phyloP scores from a whole-genome alignment of 2,329 filamentous ascomycete species.

The Xylaria sp. region DNA sequence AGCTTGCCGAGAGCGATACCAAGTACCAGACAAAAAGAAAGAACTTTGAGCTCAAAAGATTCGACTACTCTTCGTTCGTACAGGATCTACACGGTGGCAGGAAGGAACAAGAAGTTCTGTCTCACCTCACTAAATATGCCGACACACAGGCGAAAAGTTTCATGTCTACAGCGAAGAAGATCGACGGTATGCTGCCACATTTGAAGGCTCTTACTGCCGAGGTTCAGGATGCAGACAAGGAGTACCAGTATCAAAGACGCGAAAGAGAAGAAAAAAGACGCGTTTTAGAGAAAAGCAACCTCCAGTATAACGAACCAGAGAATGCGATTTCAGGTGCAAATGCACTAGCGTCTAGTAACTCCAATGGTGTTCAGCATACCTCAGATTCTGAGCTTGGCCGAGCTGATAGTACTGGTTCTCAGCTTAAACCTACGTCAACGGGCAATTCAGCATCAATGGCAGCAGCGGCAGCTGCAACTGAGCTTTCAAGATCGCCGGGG shows the following conservation, averaged over 20 bases:
- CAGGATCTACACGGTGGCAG: conserved; percentile 98
- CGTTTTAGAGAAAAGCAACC: conserved; percentile 87
- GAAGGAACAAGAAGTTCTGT: conserved; percentile 96
- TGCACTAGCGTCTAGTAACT: conserved; percentile 49
- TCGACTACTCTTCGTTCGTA: conserved; percentile 99
- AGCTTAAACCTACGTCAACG: conserved; percentile 65
- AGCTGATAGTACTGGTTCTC: conserved; percentile 79
- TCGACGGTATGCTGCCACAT: conserved; percentile 87
- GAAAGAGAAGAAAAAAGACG: conserved; percentile 95
- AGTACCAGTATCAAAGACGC: conserved; percentile 94
- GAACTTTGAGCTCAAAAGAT: conserved; percentile 96
- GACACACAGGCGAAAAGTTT: conserved; percentile 89
- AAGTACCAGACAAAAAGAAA: conserved; percentile 95
- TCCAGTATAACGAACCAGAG: conserved; percentile 77
- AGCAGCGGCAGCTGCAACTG: conserved; percentile 51
- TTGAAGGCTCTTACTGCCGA: conserved; percentile 88
- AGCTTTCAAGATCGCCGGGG: conserved; percentile 68
- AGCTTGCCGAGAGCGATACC: conserved; percentile 90
- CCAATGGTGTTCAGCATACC: conserved; percentile 62
- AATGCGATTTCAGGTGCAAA: conserved; percentile 58
- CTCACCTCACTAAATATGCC: conserved; percentile 92
- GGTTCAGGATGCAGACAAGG: conserved; percentile 93
- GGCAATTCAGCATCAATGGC: conserved; percentile 55
- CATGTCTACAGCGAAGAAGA: conserved; percentile 83
- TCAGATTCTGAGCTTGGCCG: conserved; percentile 78